A percentile compares a stretch with the other conserved stretches of the same genome.
These are phyloP conservation scores for Pleurotus pulmonarius DNA, from an alignment of 768 basidiomycete species.

Conservation along the genomic window DNA sequence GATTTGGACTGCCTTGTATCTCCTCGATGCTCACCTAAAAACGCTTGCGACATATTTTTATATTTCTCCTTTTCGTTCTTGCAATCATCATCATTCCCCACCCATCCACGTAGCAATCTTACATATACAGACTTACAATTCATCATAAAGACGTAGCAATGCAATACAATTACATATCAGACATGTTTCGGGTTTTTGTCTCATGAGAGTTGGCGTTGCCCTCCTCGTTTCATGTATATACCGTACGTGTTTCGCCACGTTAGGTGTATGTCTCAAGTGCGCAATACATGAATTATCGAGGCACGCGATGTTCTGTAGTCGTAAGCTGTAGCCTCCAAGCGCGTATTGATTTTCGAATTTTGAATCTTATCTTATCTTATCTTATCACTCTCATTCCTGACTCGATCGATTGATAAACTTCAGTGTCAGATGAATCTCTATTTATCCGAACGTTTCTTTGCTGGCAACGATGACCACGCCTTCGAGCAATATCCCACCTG, in stretches of 20 bases:
- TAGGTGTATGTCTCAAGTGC: too few relatives aligned
- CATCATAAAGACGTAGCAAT: not conserved
- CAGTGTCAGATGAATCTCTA: not conserved
- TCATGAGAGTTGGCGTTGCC: too few relatives aligned
- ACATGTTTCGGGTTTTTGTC: too few relatives aligned
- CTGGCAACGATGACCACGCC: conserved; percentile 3
- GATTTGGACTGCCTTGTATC: conserved; percentile 39
- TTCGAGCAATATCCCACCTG: not conserved
- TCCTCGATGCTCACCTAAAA: conserved; percentile 11
- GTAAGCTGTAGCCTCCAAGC: too few relatives aligned
- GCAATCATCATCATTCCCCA: conserved; percentile 38
- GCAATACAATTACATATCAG: not conserved
- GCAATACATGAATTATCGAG: too few relatives aligned
- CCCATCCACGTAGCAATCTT: conserved; percentile 10
- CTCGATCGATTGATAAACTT: not conserved
- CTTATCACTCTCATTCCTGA: conserved; percentile 1
- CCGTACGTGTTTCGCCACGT: too few relatives aligned
- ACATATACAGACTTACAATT: not conserved
- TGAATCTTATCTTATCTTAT: conserved; percentile 2
- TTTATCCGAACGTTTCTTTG: not conserved
- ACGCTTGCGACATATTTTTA: conserved; percentile 21
- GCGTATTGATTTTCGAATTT: too few relatives aligned
- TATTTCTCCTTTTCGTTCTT: conserved; percentile 21
- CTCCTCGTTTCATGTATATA: too few relatives aligned
- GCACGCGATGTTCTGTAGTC: too few relatives aligned